Conservation (phyloP, 306 rosid genomes). For the Hippophae tibetana region DNA sequence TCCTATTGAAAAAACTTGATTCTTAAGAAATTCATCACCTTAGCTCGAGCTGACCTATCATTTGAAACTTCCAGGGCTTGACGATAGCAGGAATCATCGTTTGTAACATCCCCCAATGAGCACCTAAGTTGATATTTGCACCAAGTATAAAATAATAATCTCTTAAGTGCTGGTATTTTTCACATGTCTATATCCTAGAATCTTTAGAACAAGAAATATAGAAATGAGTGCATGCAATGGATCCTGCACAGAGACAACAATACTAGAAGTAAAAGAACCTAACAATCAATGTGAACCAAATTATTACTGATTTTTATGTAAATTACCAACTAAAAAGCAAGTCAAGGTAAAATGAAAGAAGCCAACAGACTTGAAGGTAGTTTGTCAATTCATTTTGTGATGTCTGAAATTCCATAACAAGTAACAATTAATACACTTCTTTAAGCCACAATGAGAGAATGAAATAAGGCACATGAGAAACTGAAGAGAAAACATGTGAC, state of each 20-base stretch:
- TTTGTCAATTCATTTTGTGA: no score
- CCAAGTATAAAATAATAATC: constrained; percentile 10
- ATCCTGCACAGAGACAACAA: constrained; percentile 12
- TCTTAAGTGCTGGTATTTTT: background rate
- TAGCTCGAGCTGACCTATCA: constrained; percentile 79
- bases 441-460: no score
- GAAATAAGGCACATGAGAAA: no score
- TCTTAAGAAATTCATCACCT: constrained; percentile 36
- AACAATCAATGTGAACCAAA: background rate
- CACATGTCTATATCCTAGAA: background rate
- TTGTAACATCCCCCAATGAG: constrained; percentile 78
- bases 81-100: constrained; percentile 67
- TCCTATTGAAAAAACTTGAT: constrained; percentile 3
- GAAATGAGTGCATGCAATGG: background rate
- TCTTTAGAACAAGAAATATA: constrained; percentile 4
- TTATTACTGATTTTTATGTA: background rate
- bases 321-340: no score
- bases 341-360: no score
- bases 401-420: no score
- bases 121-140: constrained; percentile 50
- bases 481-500: no score
- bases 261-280: background rate
- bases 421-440: no score
- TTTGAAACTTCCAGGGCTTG: constrained; percentile 91
- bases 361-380: no score